Base-by-base conservation (phyloP, 140 eudicot genomes). In the Artemisia princeps region DNA sequence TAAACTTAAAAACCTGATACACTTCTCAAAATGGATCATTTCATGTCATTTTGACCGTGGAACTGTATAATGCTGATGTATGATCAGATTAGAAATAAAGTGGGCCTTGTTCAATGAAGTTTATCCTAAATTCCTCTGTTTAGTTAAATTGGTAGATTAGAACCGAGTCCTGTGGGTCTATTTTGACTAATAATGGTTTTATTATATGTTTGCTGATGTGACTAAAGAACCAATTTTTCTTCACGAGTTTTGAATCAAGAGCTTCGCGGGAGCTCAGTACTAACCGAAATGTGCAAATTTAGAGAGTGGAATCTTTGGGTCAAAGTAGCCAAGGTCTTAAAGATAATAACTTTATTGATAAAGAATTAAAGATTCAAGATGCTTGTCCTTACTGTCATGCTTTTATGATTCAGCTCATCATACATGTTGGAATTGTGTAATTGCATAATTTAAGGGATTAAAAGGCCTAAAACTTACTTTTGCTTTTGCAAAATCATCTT, bases 341-440 rank as follows among this genome's bases (percentile, higher is more conserved):
- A 74, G 74, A 67, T 22, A 14, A 2, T 26, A 68, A 2, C 60
- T 76, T 63, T 69, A 6, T 55, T 23, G 57, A 26, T 56, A 70
- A 69, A 54, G 76, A 70, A 70, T 76, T 56, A 70, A 69, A 54
- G 76, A 70, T 76, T 76, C 61, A 70, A 76, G 67, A 76, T 76
- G 76, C 61, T 70, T 46, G 67, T 53, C 9, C 23, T 71, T 75
- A 63, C 71, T 64, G n/a, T 30, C 67, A 55, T 24, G 23, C 10
- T 40, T 72, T 64, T 56, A 58, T 57, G 45, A 75, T 55, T 62
- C 63, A 67, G 62, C n/a, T 73, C 42, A 66, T 49, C 67, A 57
- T 65, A 50, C 11, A 56, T 66, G 78, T 74, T 74, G 68, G 73
- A 74, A 66, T 73, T 54, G 23, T 55, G 64, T 55, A 46, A 64